Base-by-base conservation (phyloP, 1,139 yeast species). In the Trichomonascaceae sp. region DNA sequence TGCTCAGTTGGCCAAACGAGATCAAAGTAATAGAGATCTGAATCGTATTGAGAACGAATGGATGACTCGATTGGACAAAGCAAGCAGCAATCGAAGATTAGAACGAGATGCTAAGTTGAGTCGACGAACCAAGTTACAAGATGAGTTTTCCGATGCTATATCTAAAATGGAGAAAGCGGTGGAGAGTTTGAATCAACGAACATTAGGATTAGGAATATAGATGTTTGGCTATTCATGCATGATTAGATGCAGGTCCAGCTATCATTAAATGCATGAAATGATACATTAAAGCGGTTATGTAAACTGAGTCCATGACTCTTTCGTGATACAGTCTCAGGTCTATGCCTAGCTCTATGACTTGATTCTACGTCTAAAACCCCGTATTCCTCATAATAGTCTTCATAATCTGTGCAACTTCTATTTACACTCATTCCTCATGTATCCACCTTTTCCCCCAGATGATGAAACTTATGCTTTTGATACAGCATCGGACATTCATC, bases 81-180 rank as follows among this genome's bases (percentile, higher is more conserved):
- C 54, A 43, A 39, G 59, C 4, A 58, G 58, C 30, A 49, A 55
- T 19, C 58, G 66, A 20, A 53, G 51, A 22, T 47, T 53, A 20
- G 56, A 50, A 24, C 54, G 64, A n/a, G 49, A 57, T 20, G 55
- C 54, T 41, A 61, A 61, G 48, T 56, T 63, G 20, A 61, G 60
- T 32, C 51, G 66, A 44, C 57, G 67, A 30, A 41, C 53, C 43
- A 59, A 55, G 50, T 56, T 67, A 43, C 65, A 63, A 52, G 66
- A 61, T 7, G 74, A 70, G 59, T 70, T 70, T 54, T 64, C 71
- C 24, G 59, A 60, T 36, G 67, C 71, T 6, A 69, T 70, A 45
- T 60, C 64, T 15, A 66, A 68, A 55, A 66, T 70, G 67, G 72
- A 69, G 49, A 60, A 61, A 20, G 67, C 69, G 1, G 66, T 65